Conservation (phyloP, 495 filamentous ascomycete genomes). For the Neurospora sp. region DNA sequence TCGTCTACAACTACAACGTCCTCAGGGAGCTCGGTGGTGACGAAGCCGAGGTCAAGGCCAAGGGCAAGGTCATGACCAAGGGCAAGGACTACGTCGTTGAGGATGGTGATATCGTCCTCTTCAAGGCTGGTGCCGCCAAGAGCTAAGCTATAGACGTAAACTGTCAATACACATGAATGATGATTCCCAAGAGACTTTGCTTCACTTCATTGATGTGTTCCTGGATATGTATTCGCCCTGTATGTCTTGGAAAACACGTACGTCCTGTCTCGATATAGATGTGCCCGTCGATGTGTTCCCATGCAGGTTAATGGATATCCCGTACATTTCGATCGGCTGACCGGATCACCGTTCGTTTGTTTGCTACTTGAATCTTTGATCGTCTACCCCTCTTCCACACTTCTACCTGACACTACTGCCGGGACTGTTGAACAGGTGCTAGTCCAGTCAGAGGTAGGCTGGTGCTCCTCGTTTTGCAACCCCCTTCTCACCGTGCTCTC, state of each 20-base stretch:
- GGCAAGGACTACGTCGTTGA: slow-evolving; percentile 93
- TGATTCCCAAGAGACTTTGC: neutral
- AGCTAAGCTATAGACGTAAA: slow-evolving; percentile 27
- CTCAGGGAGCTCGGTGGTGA: slow-evolving; percentile 83
- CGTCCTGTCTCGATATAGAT: no score
- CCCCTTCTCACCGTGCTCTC: no score
- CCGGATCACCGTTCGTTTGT: no score
- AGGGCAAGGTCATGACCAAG: slow-evolving; percentile 96
- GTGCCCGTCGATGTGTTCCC: no score
- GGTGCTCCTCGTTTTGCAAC: no score
- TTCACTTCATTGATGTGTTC: neutral
- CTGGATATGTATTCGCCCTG: neutral
- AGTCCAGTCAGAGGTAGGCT: no score
- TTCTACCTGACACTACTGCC: no score
- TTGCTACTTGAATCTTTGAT: no score
- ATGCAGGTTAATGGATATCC: no score
- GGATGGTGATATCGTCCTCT: slow-evolving; percentile 68
- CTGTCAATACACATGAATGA: neutral
- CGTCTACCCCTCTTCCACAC: no score
- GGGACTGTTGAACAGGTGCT: no score
- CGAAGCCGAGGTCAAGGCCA: slow-evolving; percentile 78
- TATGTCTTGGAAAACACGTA: neutral
- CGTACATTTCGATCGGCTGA: no score
- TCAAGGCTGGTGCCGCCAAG: slow-evolving; percentile 96
- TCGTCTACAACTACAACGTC: slow-evolving; percentile 76